Percentiles rank a stretch among this genome's conserved stretches.
phyloP scores from a whole-genome alignment of 202 grass and related monocot genomes.

The Carex sylvatica region DNA sequence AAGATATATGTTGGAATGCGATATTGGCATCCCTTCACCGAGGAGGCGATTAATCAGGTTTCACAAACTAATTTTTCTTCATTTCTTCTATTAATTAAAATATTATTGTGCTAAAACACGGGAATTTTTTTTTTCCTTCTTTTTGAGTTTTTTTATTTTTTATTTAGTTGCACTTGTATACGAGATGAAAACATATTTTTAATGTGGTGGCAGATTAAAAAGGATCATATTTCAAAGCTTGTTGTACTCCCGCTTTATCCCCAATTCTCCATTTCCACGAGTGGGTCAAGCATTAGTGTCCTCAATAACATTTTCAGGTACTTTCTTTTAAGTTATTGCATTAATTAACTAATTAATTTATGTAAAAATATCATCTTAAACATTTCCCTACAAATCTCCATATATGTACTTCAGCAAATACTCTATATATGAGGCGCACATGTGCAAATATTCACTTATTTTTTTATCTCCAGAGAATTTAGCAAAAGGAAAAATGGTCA shows the following conservation, averaged over 20 bases:
- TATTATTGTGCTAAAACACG: background rate
- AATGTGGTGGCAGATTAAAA: slow-evolving; percentile 58
- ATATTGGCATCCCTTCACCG: slow-evolving; percentile 94
- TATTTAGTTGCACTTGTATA: background rate
- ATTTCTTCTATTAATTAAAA: background rate
- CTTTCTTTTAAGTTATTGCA: background rate
- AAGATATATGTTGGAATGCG: slow-evolving; percentile 95
- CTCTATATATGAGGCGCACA: background rate
- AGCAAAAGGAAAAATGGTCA: background rate
- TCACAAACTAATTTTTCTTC: background rate
- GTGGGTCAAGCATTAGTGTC: slow-evolving; percentile 84
- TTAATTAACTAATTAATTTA: background rate
- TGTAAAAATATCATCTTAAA: background rate
- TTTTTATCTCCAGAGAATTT: background rate
- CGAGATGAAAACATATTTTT: background rate
- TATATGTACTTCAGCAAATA: background rate
- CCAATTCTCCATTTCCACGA: slow-evolving; percentile 97
- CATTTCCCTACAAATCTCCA: background rate
- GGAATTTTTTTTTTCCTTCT: background rate
- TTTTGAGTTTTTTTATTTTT: background rate
- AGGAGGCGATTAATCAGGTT: slow-evolving; percentile 96
- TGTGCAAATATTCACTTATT: slow-evolving; percentile 3
- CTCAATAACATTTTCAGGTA: slow-evolving; percentile 75
- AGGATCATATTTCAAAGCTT: slow-evolving; percentile 81
- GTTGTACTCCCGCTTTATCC: slow-evolving; percentile 95